A percentile compares a stretch with the other conserved stretches of the same genome.
These are phyloP conservation scores for Stylonectria norvegica DNA, from an alignment of 2,329 filamentous ascomycete species.

Conservation along the genomic window DNA sequence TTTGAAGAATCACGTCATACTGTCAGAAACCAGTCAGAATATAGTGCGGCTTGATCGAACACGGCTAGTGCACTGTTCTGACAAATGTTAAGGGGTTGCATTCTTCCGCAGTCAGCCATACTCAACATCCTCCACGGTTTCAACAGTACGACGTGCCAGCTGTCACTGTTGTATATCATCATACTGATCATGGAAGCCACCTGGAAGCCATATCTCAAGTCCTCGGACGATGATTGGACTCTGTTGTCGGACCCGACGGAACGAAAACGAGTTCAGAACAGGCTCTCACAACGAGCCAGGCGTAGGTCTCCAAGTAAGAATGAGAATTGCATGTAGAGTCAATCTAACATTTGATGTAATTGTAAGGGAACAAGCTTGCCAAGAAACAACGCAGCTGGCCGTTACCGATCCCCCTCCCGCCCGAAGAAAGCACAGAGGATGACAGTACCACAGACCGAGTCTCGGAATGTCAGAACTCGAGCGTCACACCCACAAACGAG, in stretches of 20 bases:
- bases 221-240: constrained; percentile 13
- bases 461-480: neutral
- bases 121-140: too few species aligned
- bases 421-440: neutral
- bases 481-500: neutral
- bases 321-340: neutral
- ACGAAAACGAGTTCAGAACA: constrained; percentile 18
- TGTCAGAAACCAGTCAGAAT: too few species aligned
- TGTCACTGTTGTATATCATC: too few species aligned
- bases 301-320: constrained; percentile 9
- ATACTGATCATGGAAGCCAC: neutral
- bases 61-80: too few species aligned
- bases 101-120: too few species aligned
- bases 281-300: constrained; percentile 15
- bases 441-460: neutral
- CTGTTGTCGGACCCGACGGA: constrained; percentile 8
- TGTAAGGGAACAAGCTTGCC: neutral
- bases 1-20: too few species aligned
- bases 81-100: too few species aligned
- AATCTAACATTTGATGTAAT: neutral
- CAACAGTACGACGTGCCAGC: too few species aligned
- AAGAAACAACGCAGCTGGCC: neutral
- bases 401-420: neutral
- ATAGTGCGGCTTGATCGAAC: too few species aligned
- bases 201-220: constrained; percentile 3